These are phyloP conservation scores for Globisporangium cylindrosporum DNA, from an alignment of 352 stramenopile species.

Conservation along the genomic window DNA sequence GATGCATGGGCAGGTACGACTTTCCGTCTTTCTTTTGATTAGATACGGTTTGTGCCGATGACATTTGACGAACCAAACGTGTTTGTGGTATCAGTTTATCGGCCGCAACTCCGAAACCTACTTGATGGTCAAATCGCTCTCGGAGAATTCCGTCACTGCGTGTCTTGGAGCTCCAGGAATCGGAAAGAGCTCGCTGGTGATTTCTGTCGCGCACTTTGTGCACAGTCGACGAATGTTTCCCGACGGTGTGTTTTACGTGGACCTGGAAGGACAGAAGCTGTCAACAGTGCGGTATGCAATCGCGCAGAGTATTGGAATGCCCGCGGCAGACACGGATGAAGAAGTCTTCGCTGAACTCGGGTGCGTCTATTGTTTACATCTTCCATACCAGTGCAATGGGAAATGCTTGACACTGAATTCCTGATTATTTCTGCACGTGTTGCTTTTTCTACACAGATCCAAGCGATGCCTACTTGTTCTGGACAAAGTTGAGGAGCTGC, in stretches of 20 bases:
- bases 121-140: constrained; percentile 70
- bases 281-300: constrained; percentile 82
- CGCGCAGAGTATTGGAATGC: constrained; percentile 73
- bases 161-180: constrained; percentile 76
- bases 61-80: neutral
- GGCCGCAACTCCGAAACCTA: constrained; percentile 79
- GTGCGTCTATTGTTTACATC: constrained; percentile 14
- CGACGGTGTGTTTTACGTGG: constrained; percentile 81
- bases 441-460: constrained; percentile 26
- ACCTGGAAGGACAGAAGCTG: constrained; percentile 77
- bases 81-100: constrained; percentile 46
- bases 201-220: constrained; percentile 77
- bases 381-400: neutral
- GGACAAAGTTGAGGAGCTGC: constrained; percentile 77
- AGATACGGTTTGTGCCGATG: neutral
- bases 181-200: constrained; percentile 79
- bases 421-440: neutral
- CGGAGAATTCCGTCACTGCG: constrained; percentile 67
- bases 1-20: constrained; percentile 64
- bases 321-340: constrained; percentile 68
- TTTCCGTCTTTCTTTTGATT: neutral
- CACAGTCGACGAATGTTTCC: constrained; percentile 76
- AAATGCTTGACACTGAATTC: neutral
- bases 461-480: constrained; percentile 73
- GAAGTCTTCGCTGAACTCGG: constrained; percentile 76